Percentiles rank a stretch among this genome's conserved stretches.
Conservation (phyloP, 1,139 yeast genomes). For the Yamadazyma atmosphaerica region DNA sequence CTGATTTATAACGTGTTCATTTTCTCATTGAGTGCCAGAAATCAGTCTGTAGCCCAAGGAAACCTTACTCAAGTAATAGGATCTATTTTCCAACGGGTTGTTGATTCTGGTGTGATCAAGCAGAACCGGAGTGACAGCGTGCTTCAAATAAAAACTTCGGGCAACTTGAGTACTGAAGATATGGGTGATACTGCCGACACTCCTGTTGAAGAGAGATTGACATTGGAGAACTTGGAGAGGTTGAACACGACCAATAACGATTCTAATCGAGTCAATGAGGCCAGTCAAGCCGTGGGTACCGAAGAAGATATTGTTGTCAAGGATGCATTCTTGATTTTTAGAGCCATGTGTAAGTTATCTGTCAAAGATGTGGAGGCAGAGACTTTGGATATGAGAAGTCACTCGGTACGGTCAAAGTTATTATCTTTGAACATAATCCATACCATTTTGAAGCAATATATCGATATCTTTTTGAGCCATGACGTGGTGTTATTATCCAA, state of each 20-base stretch:
- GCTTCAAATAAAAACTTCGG: constrained; percentile 19
- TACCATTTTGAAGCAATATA: constrained; percentile 80
- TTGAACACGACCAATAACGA: constrained; percentile 49
- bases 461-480: constrained; percentile 73
- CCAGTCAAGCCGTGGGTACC: constrained; percentile 40
- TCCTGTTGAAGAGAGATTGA: constrained; percentile 37
- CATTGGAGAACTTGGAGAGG: constrained; percentile 58
- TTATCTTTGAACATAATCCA: constrained; percentile 86
- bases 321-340: constrained; percentile 88
- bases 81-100: constrained; percentile 78
- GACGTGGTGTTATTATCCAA: constrained; percentile 60
- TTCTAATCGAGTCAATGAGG: constrained; percentile 53
- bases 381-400: constrained; percentile 80
- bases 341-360: constrained; percentile 93
- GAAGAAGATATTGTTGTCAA: constrained; percentile 73
- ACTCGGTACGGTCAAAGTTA: constrained; percentile 86
- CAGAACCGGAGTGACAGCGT: constrained; percentile 22
- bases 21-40: constrained; percentile 74
- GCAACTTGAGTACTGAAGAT: constrained; percentile 21
- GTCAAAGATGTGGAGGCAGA: constrained; percentile 76
- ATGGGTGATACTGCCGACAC: constrained; percentile 16
- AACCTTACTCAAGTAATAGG: constrained; percentile 88
- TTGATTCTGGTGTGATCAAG: constrained; percentile 24
- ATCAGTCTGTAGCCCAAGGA: constrained; percentile 95
- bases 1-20: constrained; percentile 92